Base-by-base conservation (phyloP, 2,329 filamentous ascomycete genomes). In the Trichoderma koningiopsis region DNA sequence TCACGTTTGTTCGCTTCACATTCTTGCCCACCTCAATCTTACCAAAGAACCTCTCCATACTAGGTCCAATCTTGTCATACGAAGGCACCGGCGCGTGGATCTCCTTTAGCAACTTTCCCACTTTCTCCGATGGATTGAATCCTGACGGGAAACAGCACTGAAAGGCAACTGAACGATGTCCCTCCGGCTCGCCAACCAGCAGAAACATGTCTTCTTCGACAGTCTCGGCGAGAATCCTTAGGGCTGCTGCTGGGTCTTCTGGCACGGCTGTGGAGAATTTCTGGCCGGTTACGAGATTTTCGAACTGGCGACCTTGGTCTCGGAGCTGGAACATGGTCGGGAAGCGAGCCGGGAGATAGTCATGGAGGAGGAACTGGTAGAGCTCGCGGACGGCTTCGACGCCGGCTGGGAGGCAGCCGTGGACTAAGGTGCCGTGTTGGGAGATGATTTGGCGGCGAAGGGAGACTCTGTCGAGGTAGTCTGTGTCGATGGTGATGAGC, bases 141-240 rank as follows among this genome's bases (percentile, higher is more conserved):
- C 85, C 86, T 0, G 82, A 78, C 0, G 86, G 84, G 63, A 84
- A 84, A 71, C 84, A 87, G 76, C 83, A 86, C 29, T 86, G 71
- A 49, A 86, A 87, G 0, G 85, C 86, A 1, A 83, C 79, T 1
- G 79, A 77, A 4, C 78, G 74, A 68, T 87, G 85, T 1, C 83
- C 80, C 2, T 77, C 73, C 0, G 77, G 74, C 7, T 81, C 82
- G 59, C 81, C 79, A 24, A 78, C 77, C 6, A 87, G 76, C 2
- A 88, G 75, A 63, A 88, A 86, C 24, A 88, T 72, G 71, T 88
- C 86, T 65, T 88, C 86, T 69, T 88, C 86, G 2, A 88, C 79
- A 0, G 82, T 86, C 73, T 85, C 81, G n/a, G 80, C 83, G 0
- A 87, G 74, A 7, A 78, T 75, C 19, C 78, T 74, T 19, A 87